phyloP scores from a whole-genome alignment of 805 yeast genomes.

The Pichia californica region DNA sequence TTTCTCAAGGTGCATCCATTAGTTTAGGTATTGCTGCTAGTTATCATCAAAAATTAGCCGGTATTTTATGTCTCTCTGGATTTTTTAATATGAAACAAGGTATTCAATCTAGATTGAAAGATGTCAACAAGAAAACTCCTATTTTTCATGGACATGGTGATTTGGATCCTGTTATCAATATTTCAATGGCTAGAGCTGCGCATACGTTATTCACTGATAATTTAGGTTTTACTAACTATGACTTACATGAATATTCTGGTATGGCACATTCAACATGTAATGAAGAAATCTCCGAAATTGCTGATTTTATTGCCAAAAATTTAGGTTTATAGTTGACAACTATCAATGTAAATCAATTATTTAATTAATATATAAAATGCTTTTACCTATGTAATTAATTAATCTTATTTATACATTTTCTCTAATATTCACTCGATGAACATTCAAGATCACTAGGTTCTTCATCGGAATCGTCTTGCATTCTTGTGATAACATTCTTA shows the following conservation, averaged over 20 bases:
- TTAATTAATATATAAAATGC: too few species aligned
- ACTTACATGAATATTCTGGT: constrained; percentile 52
- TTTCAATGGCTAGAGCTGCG: constrained; percentile 34
- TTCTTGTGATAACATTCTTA: not conserved
- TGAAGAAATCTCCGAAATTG: constrained; percentile 56
- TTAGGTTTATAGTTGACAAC: not conserved
- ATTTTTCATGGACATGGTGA: constrained; percentile 88
- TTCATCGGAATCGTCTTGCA: not conserved
- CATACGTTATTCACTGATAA: constrained; percentile 36
- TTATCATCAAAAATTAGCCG: constrained; percentile 63
- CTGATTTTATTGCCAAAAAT: constrained; percentile 34
- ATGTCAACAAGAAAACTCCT: constrained; percentile 59
- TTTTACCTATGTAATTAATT: too few species aligned
- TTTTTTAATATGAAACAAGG: constrained; percentile 42
- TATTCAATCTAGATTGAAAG: constrained; percentile 19
- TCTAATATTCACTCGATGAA: not conserved
- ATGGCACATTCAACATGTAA: constrained; percentile 63
- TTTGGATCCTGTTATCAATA: constrained; percentile 57
- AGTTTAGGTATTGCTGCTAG: constrained; percentile 55
- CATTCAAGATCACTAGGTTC: not conserved
- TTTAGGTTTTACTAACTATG: constrained; percentile 39
- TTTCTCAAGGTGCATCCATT: constrained; percentile 89
- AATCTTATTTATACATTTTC: not conserved
- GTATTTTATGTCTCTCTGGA: constrained; percentile 73
- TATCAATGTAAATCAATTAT: too few species aligned